Base-by-base conservation (phyloP, 2,329 filamentous ascomycete species). In the Chaetoscypha palmicola region DNA sequence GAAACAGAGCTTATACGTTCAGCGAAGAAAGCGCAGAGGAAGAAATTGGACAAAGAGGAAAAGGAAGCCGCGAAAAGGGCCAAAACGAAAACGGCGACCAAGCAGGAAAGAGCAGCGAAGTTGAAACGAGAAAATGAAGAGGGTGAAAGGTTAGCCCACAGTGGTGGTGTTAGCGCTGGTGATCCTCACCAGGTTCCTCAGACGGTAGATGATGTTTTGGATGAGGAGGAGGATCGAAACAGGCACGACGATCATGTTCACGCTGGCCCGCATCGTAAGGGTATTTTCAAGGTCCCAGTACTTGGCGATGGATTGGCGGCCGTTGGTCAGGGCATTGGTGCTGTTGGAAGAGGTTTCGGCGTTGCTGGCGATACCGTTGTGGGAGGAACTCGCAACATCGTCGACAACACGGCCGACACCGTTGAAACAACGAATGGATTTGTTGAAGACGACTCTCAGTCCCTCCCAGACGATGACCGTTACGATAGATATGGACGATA, bases 1-100 rank as follows among this genome's bases (percentile, higher is more conserved):
- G 84, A 97, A 64, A 96, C 88, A 0, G 79, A 87, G 17, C 69
- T 98, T 31, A 86, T 98, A 54, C 82, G 81, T 46, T 72, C 73
- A 35, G 90, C 86, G 43, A 90, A 89, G 59, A 87, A 82, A 61
- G 81, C 79, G 11, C 81, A 96, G 54, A 67, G 83, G n/a, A 83
- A 91, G 60, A 71, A 79, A 57, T 62, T 50, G 7, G 49, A 48
- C 16, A 61, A 59, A 45, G 58, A 58, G 4, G 56, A 63, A 46
- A 67, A 69, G 38, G 64, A 57, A n/a, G 66, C 69, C 1, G 77
- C 80, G n/a, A 76, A 71, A 46, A 73, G 72, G 44, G 65, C 68
- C n/a, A 58, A 51, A 41, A 42, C 24, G 2, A 55, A 52, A 33
- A 39, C 38, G 8, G 44, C 48, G 8, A 57, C 50, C 1, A 61